Base-by-base conservation (phyloP, 2,329 filamentous ascomycete species). In the Arthrobotrys pseudoclavata region DNA sequence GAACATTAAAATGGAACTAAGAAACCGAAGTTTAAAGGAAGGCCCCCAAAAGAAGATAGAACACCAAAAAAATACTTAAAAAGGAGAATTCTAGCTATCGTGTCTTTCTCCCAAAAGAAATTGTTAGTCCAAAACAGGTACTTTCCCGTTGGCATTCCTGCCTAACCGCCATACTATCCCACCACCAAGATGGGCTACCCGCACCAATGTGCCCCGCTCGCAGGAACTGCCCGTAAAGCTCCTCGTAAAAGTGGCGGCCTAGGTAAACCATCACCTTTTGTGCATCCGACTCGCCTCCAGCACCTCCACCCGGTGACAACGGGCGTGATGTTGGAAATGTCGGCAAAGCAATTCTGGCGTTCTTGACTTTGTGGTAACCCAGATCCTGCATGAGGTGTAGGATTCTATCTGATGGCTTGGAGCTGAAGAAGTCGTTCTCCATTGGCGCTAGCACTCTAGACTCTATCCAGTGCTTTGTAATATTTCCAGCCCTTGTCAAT, bases 61-160 rank as follows among this genome's bases (percentile, higher is more conserved):
- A 71, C 50, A 70, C 61, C 67, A 55, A 71, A 62, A 57, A 42
- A 20, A 67, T 61, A 50, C 22, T 60, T 20, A 34, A 64, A 69
- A 61, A 68, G 45, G 47, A 22, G 61, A 29, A 64, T 53, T 40
- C 40, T 48, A 40, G 53, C 61, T 71, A 77, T 71, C 74, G 29
- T 63, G 74, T 66, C 67, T 79, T 79, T 60, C 72, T 76, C 34
- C 75, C 75, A 76, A 79, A 79, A 61, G 79, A 79, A 70, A 79
- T 75, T 50, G 76, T 79, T 66, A 75, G 67, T 45, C 75, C 79
- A 68, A 79, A 79, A 57, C 76, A 70, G 42, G 79, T 79, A 40
- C 75, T 76, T 50, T 79, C 70, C 42, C 75, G 72, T 57, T 79
- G 75, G 63, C 79, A 79, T 45, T 79, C 79, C 60, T 79, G 69